Base-by-base conservation (phyloP, 257 asterid genomes). In the Catharanthus roseus region DNA sequence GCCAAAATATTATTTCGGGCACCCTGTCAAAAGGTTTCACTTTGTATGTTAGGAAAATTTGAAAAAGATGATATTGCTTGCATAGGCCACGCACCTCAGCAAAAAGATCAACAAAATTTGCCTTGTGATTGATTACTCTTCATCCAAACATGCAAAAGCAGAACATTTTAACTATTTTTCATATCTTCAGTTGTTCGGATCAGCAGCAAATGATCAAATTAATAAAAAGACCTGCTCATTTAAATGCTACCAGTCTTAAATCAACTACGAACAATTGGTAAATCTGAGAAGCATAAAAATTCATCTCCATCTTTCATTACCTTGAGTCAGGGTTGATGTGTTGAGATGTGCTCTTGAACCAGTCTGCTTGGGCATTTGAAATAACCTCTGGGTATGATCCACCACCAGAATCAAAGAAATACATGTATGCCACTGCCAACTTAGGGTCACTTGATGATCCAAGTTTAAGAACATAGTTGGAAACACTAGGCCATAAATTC, bases 371-470 rank as follows among this genome's bases (percentile, higher is more conserved):
- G 18, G 91, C 87, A 50, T 71, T 39, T 53, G 99, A 91, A 72
- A 93, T 83, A 28, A 89, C 89, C 86, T 89, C 85, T 0, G 96
- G 99, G 75, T 87, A 93, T 39, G 97, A 89, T 3, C 97, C 97
- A 56, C 99, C 96, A 18, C 99, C 99, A 3, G 99, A 91, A 84
- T 93, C 97, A 28, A 93, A 80, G 81, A 89, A 88, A 77, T 93
- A 93, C 91, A 91, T 80, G 36, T 75, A 89, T 39, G 83, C 85
- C 19, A 86, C 81, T 11, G 82, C 68, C n/a, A 67, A 69, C 45
- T 72, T 77, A 53, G 78, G 71, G 81, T 84, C 69, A 56, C 66
- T 73, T 10, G 85, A 50, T 26, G 90, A 86, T 49, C 86, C 73
- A 19, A 91, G 75, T 75, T 81, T 78, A 57, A 91, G 81, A 51